Evolutionary conservation across 192 early-diverging fungal species (phyloP).

Genomic region (Phycomyces nitens): DNA sequence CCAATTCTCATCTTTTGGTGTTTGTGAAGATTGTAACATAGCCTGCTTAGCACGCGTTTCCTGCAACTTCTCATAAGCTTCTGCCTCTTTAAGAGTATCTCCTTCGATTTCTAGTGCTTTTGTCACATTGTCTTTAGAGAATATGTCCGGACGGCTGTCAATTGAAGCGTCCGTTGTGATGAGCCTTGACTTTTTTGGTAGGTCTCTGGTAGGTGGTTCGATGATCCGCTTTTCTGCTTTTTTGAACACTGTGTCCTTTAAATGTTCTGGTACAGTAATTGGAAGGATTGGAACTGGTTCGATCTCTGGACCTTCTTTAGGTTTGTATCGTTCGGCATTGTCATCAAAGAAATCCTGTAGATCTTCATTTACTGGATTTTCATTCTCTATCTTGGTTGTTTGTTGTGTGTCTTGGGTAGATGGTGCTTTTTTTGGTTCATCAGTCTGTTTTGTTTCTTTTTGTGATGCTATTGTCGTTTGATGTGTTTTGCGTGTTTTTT

Average conservation of each 20-base stretch:
- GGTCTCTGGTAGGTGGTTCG: no score
- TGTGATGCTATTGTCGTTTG: not conserved
- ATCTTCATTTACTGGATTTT: not conserved
- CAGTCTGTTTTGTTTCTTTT: not conserved
- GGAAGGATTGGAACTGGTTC: not conserved
- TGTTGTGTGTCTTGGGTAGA: not conserved
- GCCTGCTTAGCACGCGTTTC: not conserved
- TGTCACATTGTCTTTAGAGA: no score
- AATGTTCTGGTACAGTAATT: not conserved
- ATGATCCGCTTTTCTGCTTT: not conserved
- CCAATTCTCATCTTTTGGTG: constrained; percentile 43
- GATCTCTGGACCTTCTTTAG: not conserved
- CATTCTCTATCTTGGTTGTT: not conserved
- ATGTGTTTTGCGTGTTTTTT: not conserved
- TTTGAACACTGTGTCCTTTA: not conserved
- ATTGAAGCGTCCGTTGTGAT: no score
- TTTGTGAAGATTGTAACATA: not conserved
- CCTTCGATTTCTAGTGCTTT: not conserved
- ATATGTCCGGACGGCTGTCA: no score
- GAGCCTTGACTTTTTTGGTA: no score
- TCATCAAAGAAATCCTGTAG: not conserved
- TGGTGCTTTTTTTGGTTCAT: not conserved
- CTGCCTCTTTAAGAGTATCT: not conserved
- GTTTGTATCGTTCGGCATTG: not conserved
- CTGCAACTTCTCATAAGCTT: constrained; percentile 2